A percentile compares a stretch with the other conserved stretches of the same genome.
Conservation (phyloP, 257 asterid species). For the Knoxia roxburghii region DNA sequence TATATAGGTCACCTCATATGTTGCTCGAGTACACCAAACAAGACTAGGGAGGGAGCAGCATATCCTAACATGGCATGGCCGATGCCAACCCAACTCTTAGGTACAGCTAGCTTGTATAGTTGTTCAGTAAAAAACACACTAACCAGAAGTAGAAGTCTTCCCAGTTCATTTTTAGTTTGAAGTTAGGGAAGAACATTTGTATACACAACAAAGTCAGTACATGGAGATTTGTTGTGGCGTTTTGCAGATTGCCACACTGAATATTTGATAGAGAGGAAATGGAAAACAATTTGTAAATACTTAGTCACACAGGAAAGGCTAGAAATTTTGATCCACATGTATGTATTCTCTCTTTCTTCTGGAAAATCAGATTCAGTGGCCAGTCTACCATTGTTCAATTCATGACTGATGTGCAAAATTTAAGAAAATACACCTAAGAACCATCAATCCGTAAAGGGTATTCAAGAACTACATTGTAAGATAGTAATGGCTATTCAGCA, state of each 20-base stretch:
- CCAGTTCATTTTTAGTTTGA: slow-evolving; percentile 12
- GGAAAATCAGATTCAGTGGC: too few relatives aligned
- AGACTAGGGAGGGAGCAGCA: slow-evolving; percentile 35
- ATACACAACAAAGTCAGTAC: not conserved
- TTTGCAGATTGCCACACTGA: not conserved
- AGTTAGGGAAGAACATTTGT: slow-evolving; percentile 16
- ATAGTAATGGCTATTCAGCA: too few relatives aligned
- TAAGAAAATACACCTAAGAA: too few relatives aligned
- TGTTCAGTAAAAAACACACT: slow-evolving; percentile 12
- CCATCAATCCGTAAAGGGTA: too few relatives aligned
- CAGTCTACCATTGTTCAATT: too few relatives aligned
- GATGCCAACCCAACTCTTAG: not conserved
- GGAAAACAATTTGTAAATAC: slow-evolving; percentile 16
- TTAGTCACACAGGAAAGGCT: not conserved
- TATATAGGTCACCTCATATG: slow-evolving; percentile 96
- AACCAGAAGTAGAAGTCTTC: slow-evolving; percentile 21
- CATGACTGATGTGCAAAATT: too few relatives aligned
- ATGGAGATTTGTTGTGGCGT: not conserved
- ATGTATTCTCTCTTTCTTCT: too few relatives aligned
- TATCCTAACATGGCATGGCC: not conserved
- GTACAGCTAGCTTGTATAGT: slow-evolving; percentile 14
- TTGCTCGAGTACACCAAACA: slow-evolving; percentile 84
- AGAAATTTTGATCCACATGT: not conserved
- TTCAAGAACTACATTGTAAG: too few relatives aligned
- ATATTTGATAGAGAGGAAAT: slow-evolving; percentile 1